These are phyloP conservation scores for Incumbomyces lentus DNA, from an alignment of 2,329 filamentous ascomycete genomes.

Conservation along the genomic window DNA sequence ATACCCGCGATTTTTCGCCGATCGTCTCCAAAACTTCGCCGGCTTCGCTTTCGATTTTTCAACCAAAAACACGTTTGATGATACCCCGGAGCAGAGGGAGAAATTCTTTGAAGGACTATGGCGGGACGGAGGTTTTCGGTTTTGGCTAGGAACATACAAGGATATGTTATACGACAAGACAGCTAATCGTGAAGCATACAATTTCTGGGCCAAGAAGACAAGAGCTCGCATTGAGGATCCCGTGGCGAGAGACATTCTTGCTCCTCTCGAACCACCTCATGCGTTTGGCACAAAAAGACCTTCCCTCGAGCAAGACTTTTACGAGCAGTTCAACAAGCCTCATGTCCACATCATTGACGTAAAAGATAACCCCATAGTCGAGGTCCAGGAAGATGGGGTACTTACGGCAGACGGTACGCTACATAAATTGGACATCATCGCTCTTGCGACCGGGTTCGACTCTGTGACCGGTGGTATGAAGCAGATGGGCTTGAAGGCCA, in stretches of 20 bases:
- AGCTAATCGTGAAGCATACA: no score
- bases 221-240: no score
- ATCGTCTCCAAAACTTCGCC: constrained; percentile 41
- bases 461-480: constrained; percentile 31
- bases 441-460: constrained; percentile 37
- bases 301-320: constrained; percentile 18
- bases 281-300: no score
- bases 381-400: constrained; percentile 10
- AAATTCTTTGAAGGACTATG: constrained; percentile 23
- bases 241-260: no score
- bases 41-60: constrained; percentile 20
- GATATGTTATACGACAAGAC: no score
- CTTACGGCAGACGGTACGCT: constrained; percentile 9
- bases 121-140: no score
- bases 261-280: no score
- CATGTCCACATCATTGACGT: constrained; percentile 40
- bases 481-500: constrained; percentile 30
- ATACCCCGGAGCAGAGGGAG: neutral
- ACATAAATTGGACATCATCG: constrained; percentile 30
- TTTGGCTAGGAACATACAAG: no score
- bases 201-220: no score
- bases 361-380: constrained; percentile 26
- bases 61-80: neutral
- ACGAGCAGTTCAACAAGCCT: constrained; percentile 37
- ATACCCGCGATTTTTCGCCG: constrained; percentile 50